Conservation (phyloP, 2,329 filamentous ascomycete genomes). For the Pseudodiploospora longispora region DNA sequence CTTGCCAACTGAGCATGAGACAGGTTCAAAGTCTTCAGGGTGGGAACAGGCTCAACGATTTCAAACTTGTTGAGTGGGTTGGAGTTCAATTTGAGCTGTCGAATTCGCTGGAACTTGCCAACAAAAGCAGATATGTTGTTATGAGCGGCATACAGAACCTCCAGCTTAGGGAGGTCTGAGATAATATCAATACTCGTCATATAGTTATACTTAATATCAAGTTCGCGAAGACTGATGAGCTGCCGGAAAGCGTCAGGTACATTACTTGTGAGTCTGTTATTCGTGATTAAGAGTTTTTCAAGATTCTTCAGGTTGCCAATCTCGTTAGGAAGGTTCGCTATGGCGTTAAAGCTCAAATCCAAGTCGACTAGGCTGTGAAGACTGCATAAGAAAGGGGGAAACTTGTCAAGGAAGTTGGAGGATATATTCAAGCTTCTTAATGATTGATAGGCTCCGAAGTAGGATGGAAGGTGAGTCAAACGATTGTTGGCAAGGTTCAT, state of each 20-base stretch:
- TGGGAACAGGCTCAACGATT: conserved; percentile 66
- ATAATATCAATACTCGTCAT: conserved; percentile 85
- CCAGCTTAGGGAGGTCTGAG: conserved; percentile 73
- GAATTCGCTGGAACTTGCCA: conserved; percentile 77
- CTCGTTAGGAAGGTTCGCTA: conserved; percentile 65
- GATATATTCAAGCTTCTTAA: conserved; percentile 84
- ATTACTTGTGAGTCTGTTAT: conserved; percentile 74
- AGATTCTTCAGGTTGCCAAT: conserved; percentile 73
- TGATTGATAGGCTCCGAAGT: conserved; percentile 72
- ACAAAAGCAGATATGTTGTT: conserved; percentile 87
- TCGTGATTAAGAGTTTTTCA: conserved; percentile 89
- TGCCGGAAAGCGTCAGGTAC: conserved; percentile 66
- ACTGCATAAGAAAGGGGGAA: conserved; percentile 78
- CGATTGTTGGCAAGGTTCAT: conserved; percentile 93
- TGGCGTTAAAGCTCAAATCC: conserved; percentile 94
- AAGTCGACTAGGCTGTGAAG: conserved; percentile 80
- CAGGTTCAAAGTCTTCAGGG: conserved; percentile 77
- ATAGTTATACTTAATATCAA: conserved; percentile 90
- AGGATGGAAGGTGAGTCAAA: conserved; percentile 66
- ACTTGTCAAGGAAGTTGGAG: conserved; percentile 81
- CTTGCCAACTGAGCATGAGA: conserved; percentile 87
- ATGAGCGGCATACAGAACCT: conserved; percentile 84
- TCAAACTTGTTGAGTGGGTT: conserved; percentile 95
- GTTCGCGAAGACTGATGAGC: conserved; percentile 73
- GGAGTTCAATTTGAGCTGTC: conserved; percentile 81